Evolutionary conservation across 257 asterid genomes (phyloP), one percentile per base, ranked within the genome.

Genomic region (Solanum rostratum): DNA sequence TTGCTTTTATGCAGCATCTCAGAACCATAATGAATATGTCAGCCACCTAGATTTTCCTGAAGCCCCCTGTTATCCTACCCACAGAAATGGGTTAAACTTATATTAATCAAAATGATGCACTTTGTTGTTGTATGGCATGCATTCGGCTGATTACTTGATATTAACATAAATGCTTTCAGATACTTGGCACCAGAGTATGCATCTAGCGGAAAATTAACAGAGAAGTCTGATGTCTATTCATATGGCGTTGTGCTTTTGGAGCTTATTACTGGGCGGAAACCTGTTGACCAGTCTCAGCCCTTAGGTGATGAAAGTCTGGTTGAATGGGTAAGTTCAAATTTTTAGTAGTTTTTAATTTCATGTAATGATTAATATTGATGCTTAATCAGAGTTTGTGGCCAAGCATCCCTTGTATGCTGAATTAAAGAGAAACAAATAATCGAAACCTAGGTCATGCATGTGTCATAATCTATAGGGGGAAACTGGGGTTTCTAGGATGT

Each of bases 171-270:
- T 85, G 82, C 85, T 84, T 85, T 85, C 93, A 93, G 98, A 84
- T 95, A 95, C 92, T 89, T 95, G 97, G 93, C 98, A 41, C 97
- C 97, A 1, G 97, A 95, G 88, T 95, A 93, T 87, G 98, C 98
- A 81, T 92, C 98, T 84, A 91, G 91, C 24, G 98, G 98, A 79
- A 95, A 95, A 92, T 91, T 95, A 84, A 93, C 96, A 2, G 97
- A 93, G 87, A 95, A 95, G 82, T 95, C 97, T 27, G 98, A 95
- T 85, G 97, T 95, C 19, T 95, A 54, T 84, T 95, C 98, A 76
- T 95, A 90, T 81, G 98, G 97, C 6, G 96, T 93, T 70, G 98
- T 93, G 86, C 97, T 95, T 85, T 91, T 95, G 90, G 98, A 95
- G 90, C 94, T 95, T 86, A 93, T 95, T 55, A 95, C 97, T 3